Conservation (phyloP, 805 yeast genomes). For the Nakazawaea sp. region DNA sequence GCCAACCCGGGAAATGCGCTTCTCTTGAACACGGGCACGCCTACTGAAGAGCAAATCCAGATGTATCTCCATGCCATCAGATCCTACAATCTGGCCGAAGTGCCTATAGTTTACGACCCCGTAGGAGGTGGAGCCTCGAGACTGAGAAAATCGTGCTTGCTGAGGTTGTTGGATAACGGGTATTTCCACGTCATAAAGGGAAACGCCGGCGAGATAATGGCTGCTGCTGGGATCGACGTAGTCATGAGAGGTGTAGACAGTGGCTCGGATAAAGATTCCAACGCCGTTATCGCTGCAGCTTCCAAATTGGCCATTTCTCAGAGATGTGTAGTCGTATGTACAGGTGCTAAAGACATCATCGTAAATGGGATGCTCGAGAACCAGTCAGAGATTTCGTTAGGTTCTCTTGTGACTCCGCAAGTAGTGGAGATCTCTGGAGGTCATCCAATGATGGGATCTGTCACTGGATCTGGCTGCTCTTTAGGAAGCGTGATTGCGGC, state of each 20-base stretch:
- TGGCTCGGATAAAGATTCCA: constrained; percentile 14
- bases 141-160: constrained; percentile 43
- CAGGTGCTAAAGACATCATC: constrained; percentile 54
- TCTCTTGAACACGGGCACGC: constrained; percentile 74
- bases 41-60: constrained; percentile 34
- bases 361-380: constrained; percentile 31
- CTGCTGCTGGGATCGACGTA: constrained; percentile 43
- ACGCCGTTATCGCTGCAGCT: constrained; percentile 33
- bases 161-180: constrained; percentile 46
- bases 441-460: constrained; percentile 49
- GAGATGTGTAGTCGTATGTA: constrained; percentile 59
- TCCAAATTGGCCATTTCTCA: constrained; percentile 40
- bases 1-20: constrained; percentile 50
- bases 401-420: not conserved
- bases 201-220: constrained; percentile 70
- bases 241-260: constrained; percentile 74
- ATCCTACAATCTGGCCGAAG: constrained; percentile 47
- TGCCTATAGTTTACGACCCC: constrained; percentile 78
- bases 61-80: constrained; percentile 44
- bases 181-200: constrained; percentile 71
- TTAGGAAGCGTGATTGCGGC: constrained; percentile 68
- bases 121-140: constrained; percentile 87
- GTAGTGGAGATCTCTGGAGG: constrained; percentile 42
- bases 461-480: constrained; percentile 84
- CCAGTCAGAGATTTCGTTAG: not conserved